Evolutionary conservation across 345 rosid genomes (phyloP).

Genomic region (Brassica juncea): DNA sequence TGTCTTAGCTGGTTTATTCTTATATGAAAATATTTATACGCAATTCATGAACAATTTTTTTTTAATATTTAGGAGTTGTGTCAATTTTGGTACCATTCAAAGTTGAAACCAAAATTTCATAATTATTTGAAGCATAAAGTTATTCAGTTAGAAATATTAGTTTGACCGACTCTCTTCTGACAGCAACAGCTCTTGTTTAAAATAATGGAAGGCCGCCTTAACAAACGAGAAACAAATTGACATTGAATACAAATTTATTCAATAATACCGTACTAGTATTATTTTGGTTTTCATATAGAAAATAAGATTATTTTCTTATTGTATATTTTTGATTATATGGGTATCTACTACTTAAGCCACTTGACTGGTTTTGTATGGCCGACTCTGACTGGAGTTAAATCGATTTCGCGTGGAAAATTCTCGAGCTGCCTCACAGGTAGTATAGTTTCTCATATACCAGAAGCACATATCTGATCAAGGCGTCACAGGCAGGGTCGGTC

Average conservation of each 20-base stretch:
- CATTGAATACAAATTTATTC: no score
- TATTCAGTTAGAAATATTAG: neutral
- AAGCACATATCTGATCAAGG: conserved; percentile 33
- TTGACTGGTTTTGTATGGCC: neutral
- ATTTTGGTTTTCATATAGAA: neutral
- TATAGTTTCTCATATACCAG: neutral
- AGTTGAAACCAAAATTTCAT: neutral
- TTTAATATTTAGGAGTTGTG: neutral
- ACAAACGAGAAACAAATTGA: neutral
- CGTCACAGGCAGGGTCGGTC: neutral
- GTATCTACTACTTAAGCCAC: neutral
- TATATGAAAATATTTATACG: neutral
- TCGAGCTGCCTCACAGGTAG: neutral
- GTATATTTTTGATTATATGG: neutral
- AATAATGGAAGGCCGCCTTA: neutral
- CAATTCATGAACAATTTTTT: neutral
- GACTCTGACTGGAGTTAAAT: neutral
- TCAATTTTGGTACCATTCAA: neutral
- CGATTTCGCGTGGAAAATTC: neutral
- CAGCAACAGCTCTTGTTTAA: neutral
- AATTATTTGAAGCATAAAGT: neutral
- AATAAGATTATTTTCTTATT: neutral
- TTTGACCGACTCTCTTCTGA: neutral
- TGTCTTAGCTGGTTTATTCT: neutral
- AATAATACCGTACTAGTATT: neutral